Evolutionary conservation across 495 filamentous ascomycete species (phyloP).

Genomic region (Penicillium macrosclerotiorum): DNA sequence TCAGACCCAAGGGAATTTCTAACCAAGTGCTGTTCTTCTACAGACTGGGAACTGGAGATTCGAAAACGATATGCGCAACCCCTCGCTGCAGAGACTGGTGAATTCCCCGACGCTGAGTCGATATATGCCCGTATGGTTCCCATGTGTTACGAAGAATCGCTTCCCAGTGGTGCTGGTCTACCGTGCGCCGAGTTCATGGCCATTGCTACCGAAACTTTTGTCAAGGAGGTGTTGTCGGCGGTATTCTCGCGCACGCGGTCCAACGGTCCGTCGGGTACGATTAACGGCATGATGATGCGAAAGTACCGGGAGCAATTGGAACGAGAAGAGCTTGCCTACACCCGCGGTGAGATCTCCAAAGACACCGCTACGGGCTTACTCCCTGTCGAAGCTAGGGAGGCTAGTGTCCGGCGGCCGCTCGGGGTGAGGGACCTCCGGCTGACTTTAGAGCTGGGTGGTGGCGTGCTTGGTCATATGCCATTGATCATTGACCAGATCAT

Average conservation of each 20-base stretch:
- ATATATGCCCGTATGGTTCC: slow-evolving; percentile 86
- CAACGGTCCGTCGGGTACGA: slow-evolving; percentile 71
- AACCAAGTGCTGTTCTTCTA: slow-evolving; percentile 7
- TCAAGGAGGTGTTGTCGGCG: slow-evolving; percentile 81
- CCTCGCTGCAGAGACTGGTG: slow-evolving; percentile 82
- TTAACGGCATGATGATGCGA: slow-evolving; percentile 73
- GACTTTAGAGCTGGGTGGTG: slow-evolving; percentile 70
- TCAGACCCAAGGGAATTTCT: slow-evolving; percentile 13
- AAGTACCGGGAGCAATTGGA: slow-evolving; percentile 71
- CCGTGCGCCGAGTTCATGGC: slow-evolving; percentile 84
- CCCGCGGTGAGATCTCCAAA: slow-evolving; percentile 68
- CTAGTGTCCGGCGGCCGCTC: slow-evolving; percentile 62
- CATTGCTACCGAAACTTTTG: slow-evolving; percentile 84
- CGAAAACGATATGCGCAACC: slow-evolving; percentile 87
- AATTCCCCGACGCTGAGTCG: slow-evolving; percentile 80
- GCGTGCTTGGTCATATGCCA: slow-evolving; percentile 73
- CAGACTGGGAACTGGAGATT: slow-evolving; percentile 89
- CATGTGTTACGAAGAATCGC: slow-evolving; percentile 89
- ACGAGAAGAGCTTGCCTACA: slow-evolving; percentile 66
- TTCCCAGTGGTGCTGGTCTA: slow-evolving; percentile 66
- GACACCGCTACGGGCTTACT: slow-evolving; percentile 62
- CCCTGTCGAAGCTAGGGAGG: slow-evolving; percentile 71
- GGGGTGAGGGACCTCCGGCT: slow-evolving; percentile 77
- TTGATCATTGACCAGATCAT: slow-evolving; percentile 68
- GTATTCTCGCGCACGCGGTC: slow-evolving; percentile 75